A percentile compares a stretch with the other conserved stretches of the same genome.
Conservation (phyloP, 2,329 filamentous ascomycete species). For the Laburnicola sp. region DNA sequence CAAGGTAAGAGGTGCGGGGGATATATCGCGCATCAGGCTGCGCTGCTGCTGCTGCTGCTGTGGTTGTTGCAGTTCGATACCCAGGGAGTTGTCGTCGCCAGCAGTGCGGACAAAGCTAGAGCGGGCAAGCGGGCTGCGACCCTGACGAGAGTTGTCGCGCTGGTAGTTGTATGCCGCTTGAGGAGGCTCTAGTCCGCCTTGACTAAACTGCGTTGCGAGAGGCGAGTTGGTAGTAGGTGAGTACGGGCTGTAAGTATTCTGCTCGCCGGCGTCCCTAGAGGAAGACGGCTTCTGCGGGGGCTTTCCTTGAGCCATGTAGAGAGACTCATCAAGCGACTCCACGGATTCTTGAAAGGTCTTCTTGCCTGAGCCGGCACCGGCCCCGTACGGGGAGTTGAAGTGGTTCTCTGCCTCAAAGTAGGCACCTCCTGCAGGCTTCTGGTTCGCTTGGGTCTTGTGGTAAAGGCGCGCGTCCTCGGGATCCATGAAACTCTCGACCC, state of each 20-base stretch:
- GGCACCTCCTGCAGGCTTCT: constrained; percentile 51
- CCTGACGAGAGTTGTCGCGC: constrained; percentile 33
- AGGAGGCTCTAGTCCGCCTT: constrained; percentile 32
- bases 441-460: constrained; percentile 63
- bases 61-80: constrained; percentile 40
- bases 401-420: constrained; percentile 41
- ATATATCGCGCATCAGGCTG: constrained; percentile 40
- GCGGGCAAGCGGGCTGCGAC: constrained; percentile 51
- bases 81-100: constrained; percentile 23
- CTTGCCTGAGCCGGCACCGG: constrained; percentile 27
- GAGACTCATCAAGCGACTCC: constrained; percentile 42
- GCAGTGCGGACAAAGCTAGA: constrained; percentile 48
- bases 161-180: constrained; percentile 30
- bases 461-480: constrained; percentile 77
- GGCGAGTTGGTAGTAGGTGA: constrained; percentile 33
- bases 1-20: constrained; percentile 34
- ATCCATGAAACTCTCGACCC: constrained; percentile 76
- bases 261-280: constrained; percentile 30
- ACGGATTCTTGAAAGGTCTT: constrained; percentile 39
- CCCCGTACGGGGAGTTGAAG: constrained; percentile 32
- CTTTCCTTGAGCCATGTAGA: constrained; percentile 34
- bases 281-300: constrained; percentile 26
- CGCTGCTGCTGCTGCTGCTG: constrained; percentile 40
- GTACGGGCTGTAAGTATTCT: constrained; percentile 16
- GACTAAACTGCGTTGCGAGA: constrained; percentile 31